Evolutionary conservation across 306 rosid genomes (phyloP), one percentile per base, ranked within the genome.

Genomic region (Sicyos baderoa): DNA sequence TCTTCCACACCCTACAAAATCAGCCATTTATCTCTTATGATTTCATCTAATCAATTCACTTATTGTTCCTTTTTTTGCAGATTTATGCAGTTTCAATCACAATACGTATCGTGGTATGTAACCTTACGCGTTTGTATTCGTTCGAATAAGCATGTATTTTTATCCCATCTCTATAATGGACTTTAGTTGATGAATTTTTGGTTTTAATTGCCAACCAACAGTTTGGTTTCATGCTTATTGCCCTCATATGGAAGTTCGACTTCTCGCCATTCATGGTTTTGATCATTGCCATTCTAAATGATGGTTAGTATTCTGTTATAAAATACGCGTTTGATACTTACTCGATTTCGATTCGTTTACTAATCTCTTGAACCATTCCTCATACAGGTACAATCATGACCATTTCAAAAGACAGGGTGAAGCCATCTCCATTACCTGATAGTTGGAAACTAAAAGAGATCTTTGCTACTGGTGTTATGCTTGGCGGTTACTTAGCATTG

Each of bases 221-320:
- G 98, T 89, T 93, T 42, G 98, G 98, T 72, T 93, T 93, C 89
- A 67, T 93, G 98, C 74, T 93, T 74, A 89, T 93, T 66, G 97
- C 98, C 13, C 79, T 93, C 61, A 93, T 89, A 66, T 93, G 98
- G 98, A 89, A 89, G 75, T 93, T 89, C 15, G 98, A 93, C 75
- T 93, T 93, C 81, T 93, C 98, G 12, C 98, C 98, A 13, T 93
- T 93, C 86, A 93, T 93, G 98, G 98, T 92, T 82, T 81, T 92
- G 93, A 92, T 92, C 68, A 92, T 92, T 71, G 98, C 98, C 80
- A 85, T 93, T 82, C 85, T 93, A 19, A 93, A 93, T 53, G 98
- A 93, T 18, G 98, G 98, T 93, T 72, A 78, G 80, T 60, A 66
- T 67, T 56, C 71, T 15, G 4, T 23, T 3, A 10, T 15, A 8